Evolutionary conservation across 108 stramenopile species (phyloP).

Genomic region (Schizochytrium sp.): DNA sequence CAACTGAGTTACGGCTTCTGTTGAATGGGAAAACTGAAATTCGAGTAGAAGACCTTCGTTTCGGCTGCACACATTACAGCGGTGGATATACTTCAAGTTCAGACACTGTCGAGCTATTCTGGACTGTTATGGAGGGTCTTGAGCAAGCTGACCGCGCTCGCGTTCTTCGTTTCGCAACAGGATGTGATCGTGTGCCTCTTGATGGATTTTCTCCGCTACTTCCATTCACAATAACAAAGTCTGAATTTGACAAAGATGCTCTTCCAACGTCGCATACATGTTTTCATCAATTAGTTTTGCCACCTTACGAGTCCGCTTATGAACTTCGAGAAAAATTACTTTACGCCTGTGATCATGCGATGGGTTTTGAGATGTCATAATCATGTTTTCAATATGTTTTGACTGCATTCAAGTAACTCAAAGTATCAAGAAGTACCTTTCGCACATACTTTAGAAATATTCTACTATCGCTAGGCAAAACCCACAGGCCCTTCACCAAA

Average conservation of each 20-base stretch:
- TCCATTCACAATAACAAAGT: conserved; percentile 36
- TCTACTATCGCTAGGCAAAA: too few species aligned
- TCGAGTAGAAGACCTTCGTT: conserved; percentile 4
- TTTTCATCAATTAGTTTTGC: conserved; percentile 51
- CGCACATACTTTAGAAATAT: too few species aligned
- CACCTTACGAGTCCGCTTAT: conserved; percentile 9
- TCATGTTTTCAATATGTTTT: too few species aligned
- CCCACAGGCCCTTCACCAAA: too few species aligned
- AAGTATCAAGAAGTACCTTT: too few species aligned
- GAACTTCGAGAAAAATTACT: conserved; percentile 27
- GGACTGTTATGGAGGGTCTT: background rate
- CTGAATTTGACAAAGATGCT: conserved; percentile 44
- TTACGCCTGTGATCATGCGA: conserved; percentile 42
- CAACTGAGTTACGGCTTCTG: background rate
- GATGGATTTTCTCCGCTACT: conserved; percentile 29
- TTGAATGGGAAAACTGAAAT: conserved; percentile 51
- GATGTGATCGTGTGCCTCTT: conserved; percentile 26
- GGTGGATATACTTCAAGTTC: conserved; percentile 29
- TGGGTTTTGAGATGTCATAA: conserved; percentile 37
- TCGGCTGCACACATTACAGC: background rate
- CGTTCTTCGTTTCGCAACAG: conserved; percentile 46
- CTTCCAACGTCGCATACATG: conserved; percentile 48
- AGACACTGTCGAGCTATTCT: conserved; percentile 34
- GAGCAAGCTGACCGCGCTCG: background rate
- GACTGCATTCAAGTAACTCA: too few species aligned